Percentiles rank a stretch among this genome's conserved stretches.
Evolutionary conservation across 805 yeast genomes (phyloP).

Genomic region (Metschnikowia similis): DNA sequence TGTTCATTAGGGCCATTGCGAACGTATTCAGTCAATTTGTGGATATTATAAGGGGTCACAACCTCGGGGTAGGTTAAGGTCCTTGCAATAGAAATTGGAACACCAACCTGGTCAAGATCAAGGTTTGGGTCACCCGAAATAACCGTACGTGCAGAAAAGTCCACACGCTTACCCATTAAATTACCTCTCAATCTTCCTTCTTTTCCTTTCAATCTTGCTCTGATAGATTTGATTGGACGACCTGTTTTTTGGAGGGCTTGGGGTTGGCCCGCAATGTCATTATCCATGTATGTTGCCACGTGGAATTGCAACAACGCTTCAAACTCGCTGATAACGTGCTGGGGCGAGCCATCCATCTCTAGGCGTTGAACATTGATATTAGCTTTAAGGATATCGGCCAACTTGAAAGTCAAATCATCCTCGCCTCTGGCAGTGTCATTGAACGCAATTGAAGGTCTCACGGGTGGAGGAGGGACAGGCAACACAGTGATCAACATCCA

Average conservation of each 20-base stretch:
- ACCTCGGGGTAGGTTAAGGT: conserved; percentile 95
- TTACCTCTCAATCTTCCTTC: conserved; percentile 99
- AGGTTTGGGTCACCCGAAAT: conserved; percentile 98
- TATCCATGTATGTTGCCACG: conserved; percentile 99
- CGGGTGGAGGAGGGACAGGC: conserved; percentile 99
- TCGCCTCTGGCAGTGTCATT: conserved; percentile 98
- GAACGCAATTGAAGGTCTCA: conserved; percentile 96
- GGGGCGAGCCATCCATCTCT: conserved; percentile 99
- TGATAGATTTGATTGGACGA: conserved; percentile 94
- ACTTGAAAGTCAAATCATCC: conserved; percentile 95
- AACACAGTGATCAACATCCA: conserved; percentile 97
- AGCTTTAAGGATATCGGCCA: conserved; percentile 95
- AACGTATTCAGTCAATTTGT: conserved; percentile 84
- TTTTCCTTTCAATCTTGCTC: conserved; percentile 99
- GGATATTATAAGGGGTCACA: conserved; percentile 96
- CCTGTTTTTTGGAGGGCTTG: conserved; percentile 98
- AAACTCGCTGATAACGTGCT: conserved; percentile 94
- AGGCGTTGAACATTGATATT: conserved; percentile 95
- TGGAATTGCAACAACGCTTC: conserved; percentile 94
- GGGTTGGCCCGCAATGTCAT: conserved; percentile 99
- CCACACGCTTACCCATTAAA: conserved; percentile 99
- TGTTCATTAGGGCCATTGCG: conserved; percentile 99
- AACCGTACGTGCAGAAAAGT: conserved; percentile 97
- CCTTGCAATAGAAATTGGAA: conserved; percentile 93
- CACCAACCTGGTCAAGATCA: conserved; percentile 98